Evolutionary conservation across 495 filamentous ascomycete genomes (phyloP).

Genomic region (Polyplosphaeria fusca): DNA sequence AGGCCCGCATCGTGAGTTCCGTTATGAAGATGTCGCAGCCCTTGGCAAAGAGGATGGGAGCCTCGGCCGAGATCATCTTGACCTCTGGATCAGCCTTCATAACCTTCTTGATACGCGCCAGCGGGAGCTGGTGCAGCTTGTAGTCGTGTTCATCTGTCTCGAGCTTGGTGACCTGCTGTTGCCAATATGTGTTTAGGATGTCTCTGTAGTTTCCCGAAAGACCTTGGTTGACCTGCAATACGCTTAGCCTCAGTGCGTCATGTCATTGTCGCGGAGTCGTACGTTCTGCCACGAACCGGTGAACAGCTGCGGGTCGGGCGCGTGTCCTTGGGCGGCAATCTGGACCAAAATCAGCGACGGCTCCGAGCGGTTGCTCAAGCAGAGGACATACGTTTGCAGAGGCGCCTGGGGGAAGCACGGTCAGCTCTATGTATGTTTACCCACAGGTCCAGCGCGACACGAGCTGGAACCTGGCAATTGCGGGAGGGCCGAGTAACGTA

Average conservation of each 20-base stretch:
- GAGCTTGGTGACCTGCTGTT: conserved; percentile 91
- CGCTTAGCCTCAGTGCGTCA: conserved; percentile 6
- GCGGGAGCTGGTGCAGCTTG: conserved; percentile 91
- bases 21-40: conserved; percentile 99
- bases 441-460: neutral
- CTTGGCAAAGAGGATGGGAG: conserved; percentile 96
- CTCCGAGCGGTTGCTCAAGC: conserved; percentile 22
- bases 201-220: conserved; percentile 90
- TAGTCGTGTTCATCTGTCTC: conserved; percentile 96
- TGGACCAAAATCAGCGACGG: conserved; percentile 40
- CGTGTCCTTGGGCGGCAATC: conserved; percentile 66
- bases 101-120: conserved; percentile 98
- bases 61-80: conserved; percentile 99
- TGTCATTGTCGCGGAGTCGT: conserved; percentile 21
- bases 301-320: conserved; percentile 81
- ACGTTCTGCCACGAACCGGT: conserved; percentile 95
- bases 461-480: neutral
- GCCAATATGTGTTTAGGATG: conserved; percentile 97
- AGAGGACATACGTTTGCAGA: conserved; percentile 67
- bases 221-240: conserved; percentile 81
- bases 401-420: conserved; percentile 55
- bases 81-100: conserved; percentile 99
- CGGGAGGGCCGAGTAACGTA: conserved; percentile 45
- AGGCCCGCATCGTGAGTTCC: conserved; percentile 98
- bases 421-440: conserved; percentile 17